Evolutionary conservation across 2,329 filamentous ascomycete genomes (phyloP).

Genomic region (Exophiala lecanii-corni): DNA sequence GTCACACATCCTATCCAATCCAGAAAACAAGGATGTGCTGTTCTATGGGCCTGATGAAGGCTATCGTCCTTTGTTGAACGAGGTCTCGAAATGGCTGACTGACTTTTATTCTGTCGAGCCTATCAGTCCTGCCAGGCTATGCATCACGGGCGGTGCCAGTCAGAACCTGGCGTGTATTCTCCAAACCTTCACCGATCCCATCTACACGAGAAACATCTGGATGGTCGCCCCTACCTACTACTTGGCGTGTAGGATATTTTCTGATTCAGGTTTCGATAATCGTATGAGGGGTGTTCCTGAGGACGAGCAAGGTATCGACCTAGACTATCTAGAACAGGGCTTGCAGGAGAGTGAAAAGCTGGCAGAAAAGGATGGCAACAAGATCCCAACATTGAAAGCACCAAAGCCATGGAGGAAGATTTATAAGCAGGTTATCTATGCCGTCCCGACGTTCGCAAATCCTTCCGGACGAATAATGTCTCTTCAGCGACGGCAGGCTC

Average conservation of each 20-base stretch:
- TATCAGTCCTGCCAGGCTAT: constrained; percentile 58
- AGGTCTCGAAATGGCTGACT: constrained; percentile 67
- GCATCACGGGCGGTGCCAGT: constrained; percentile 78
- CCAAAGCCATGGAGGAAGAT: constrained; percentile 62
- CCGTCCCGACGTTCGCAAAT: constrained; percentile 83
- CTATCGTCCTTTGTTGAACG: constrained; percentile 62
- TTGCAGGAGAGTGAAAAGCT: constrained; percentile 48
- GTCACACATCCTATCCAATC: constrained; percentile 32
- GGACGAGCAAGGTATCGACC: constrained; percentile 70
- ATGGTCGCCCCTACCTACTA: constrained; percentile 79
- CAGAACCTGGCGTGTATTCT: constrained; percentile 76
- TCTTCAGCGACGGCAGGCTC: constrained; percentile 57
- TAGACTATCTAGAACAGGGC: constrained; percentile 54
- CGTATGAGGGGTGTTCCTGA: constrained; percentile 68
- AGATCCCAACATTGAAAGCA: constrained; percentile 52
- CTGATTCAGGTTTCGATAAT: constrained; percentile 68
- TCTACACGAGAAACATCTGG: constrained; percentile 71
- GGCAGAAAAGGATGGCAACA: constrained; percentile 36
- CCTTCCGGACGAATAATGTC: constrained; percentile 82
- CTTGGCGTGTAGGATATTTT: constrained; percentile 78
- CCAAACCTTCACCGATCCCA: constrained; percentile 74
- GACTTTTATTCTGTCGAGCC: constrained; percentile 50
- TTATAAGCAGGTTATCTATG: constrained; percentile 84
- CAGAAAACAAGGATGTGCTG: constrained; percentile 48
- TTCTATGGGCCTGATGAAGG: constrained; percentile 77